Conservation (phyloP, 352 stramenopile species). For the Globisporangium alternatum region DNA sequence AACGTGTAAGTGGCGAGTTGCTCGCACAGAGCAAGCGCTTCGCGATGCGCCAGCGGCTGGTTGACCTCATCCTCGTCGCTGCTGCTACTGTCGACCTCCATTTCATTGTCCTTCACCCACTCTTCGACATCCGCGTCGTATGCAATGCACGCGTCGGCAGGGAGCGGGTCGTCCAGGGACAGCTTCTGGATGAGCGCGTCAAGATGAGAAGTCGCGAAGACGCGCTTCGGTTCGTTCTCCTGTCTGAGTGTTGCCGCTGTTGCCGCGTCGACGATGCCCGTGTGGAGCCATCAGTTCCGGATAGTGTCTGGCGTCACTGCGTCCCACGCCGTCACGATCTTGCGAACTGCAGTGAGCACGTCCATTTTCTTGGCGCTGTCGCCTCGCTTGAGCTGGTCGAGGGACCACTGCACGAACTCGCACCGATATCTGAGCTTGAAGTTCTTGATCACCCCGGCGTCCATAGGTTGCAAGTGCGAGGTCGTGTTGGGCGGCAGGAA, state of each 20-base stretch:
- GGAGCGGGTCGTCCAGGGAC: too few species aligned
- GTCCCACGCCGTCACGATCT: constrained; percentile 13
- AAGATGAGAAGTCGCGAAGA: neutral
- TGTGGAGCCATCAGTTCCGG: constrained; percentile 20
- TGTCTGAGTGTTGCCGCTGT: neutral
- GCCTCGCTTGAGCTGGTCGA: constrained; percentile 16
- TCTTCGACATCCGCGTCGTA: too few species aligned
- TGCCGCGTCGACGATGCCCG: constrained; percentile 9
- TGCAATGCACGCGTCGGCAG: too few species aligned
- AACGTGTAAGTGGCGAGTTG: too few species aligned
- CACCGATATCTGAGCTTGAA: constrained; percentile 17
- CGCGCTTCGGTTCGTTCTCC: neutral
- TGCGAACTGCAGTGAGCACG: constrained; percentile 18
- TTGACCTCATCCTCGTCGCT: too few species aligned
- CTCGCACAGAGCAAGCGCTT: too few species aligned
- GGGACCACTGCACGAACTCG: constrained; percentile 3
- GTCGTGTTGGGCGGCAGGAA: constrained; percentile 22
- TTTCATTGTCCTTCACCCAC: too few species aligned
- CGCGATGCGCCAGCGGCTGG: too few species aligned
- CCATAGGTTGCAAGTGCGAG: constrained; percentile 18
- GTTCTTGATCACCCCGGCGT: constrained; percentile 23
- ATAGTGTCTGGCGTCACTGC: constrained; percentile 9
- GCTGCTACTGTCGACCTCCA: too few species aligned
- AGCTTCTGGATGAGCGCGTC: neutral
- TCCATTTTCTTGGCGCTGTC: neutral